Conservation (phyloP, 2,329 filamentous ascomycete genomes). For the Colletotrichum eleusines region DNA sequence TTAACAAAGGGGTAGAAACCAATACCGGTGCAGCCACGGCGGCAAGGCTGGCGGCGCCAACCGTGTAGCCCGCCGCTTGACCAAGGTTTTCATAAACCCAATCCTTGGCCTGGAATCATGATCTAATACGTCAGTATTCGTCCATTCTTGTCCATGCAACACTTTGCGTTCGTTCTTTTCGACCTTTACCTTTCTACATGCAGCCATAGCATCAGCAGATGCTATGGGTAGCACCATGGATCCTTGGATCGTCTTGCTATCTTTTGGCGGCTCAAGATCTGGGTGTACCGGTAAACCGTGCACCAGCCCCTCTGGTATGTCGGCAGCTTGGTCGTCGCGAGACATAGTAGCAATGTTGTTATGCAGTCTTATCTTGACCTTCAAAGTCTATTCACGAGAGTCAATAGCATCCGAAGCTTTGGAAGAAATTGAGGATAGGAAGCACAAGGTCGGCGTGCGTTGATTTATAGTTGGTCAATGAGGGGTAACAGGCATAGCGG, state of each 20-base stretch:
- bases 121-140: neutral
- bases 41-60: neutral
- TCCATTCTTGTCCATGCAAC: neutral
- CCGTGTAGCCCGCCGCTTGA: neutral
- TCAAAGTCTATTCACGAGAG: no score
- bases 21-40: neutral
- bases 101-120: neutral
- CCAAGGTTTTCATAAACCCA: neutral
- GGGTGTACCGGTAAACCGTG: neutral
- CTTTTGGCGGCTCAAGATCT: neutral
- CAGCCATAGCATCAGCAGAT: neutral
- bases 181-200: neutral
- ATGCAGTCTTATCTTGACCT: fast-evolving
- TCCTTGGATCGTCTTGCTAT: neutral
- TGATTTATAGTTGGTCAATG: neutral
- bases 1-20: neutral
- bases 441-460: neutral
- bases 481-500: neutral
- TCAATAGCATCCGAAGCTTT: neutral
- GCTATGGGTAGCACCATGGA: neutral
- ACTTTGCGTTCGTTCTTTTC: neutral
- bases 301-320: neutral
- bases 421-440: neutral
- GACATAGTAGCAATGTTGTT: no score
- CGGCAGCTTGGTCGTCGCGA: neutral